Evolutionary conservation across 2,329 filamentous ascomycete genomes (phyloP).

Genomic region (Cercospora sp.): DNA sequence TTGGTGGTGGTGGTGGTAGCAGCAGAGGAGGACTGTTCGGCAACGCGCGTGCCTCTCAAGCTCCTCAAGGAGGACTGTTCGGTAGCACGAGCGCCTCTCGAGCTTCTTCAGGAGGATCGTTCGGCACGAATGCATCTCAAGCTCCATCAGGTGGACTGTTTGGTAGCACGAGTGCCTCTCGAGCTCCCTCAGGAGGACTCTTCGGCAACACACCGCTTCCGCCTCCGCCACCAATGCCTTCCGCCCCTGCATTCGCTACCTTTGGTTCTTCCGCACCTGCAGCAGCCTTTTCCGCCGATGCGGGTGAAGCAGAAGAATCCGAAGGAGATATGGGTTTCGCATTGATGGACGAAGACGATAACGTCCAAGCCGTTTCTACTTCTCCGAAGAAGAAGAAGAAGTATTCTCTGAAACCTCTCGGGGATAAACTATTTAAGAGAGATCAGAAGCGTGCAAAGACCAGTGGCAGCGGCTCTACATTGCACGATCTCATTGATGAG

Average conservation of each 20-base stretch:
- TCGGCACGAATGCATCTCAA: not conserved
- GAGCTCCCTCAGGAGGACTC: not conserved
- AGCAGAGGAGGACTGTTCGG: not conserved
- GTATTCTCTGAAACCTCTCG: not conserved
- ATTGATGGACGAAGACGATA: constrained; percentile 20
- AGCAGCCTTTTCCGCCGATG: not conserved
- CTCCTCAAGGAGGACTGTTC: not conserved
- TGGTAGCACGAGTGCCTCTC: too few relatives aligned
- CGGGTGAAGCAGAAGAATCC: constrained; percentile 12
- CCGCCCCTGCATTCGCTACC: not conserved
- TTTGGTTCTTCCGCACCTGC: not conserved
- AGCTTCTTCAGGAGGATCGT: not conserved
- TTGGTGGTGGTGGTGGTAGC: not conserved
- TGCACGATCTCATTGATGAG: constrained; percentile 52
- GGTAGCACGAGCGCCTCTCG: not conserved
- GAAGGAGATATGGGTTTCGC: constrained; percentile 28
- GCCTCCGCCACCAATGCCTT: not conserved
- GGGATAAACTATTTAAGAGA: not conserved
- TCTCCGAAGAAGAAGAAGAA: not conserved
- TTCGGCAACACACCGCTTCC: not conserved
- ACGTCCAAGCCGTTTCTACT: not conserved
- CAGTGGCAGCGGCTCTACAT: constrained; percentile 13
- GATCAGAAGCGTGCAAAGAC: not conserved
- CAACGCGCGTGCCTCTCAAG: not conserved
- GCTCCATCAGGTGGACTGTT: not conserved